Percentiles rank a stretch among this genome's conserved stretches.
Conservation (phyloP, 192 early-diverging fungal species). For the Rhizophagus clarus region DNA sequence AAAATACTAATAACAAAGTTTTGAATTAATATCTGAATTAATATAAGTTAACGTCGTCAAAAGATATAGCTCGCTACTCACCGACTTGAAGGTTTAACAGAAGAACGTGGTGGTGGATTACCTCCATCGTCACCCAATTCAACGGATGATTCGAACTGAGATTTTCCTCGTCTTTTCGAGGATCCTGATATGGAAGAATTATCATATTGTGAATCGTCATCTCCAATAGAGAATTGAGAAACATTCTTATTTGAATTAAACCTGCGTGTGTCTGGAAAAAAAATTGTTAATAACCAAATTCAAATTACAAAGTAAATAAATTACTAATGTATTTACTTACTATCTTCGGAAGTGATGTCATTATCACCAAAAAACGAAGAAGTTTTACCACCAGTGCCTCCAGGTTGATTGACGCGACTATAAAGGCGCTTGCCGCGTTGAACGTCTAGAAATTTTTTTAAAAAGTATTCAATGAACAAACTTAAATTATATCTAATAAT, state of each 20-base stretch:
- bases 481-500: not conserved
- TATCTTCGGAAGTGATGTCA: not conserved
- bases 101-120: not conserved
- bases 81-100: slow-evolving; percentile 14
- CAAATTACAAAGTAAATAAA: not conserved
- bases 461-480: not conserved
- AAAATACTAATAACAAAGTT: slow-evolving; percentile 5
- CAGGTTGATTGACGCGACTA: slow-evolving; percentile 33
- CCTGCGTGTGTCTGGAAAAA: not conserved
- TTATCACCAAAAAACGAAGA: slow-evolving; percentile 16
- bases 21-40: not conserved
- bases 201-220: not conserved
- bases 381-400: slow-evolving; percentile 29
- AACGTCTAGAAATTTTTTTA: not conserved
- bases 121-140: not conserved
- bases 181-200: slow-evolving; percentile 17
- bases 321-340: not conserved
- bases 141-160: slow-evolving; percentile 15
- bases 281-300: not conserved
- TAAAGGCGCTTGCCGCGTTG: no score
- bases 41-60: not conserved
- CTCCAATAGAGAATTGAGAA: slow-evolving; percentile 28
- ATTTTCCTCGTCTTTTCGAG: slow-evolving; percentile 8
- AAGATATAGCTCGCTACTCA: not conserved
- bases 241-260: slow-evolving; percentile 27